Base-by-base conservation (phyloP, 164 flowering plant species). In the Sextonia rubra region DNA sequence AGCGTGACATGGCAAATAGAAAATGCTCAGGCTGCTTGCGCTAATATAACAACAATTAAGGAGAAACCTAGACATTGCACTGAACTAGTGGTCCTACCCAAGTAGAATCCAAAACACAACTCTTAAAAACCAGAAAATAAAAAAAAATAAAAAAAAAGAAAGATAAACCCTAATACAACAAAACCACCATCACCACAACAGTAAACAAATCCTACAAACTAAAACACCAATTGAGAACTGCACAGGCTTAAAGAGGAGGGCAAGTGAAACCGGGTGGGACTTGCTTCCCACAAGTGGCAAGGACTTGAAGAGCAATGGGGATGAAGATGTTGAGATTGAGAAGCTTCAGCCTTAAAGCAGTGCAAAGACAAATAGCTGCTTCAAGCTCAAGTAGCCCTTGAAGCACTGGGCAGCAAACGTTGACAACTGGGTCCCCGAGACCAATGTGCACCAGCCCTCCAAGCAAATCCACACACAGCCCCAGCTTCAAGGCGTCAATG, bases 361-460 rank as follows among this genome's bases (percentile, higher is more conserved):
- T 89, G 86, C 97, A 93, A 9, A 93, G 88, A 70, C 98, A 93
- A 47, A 93, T 23, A 15, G 97, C 97, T 2, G 98, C 98, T 78
- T 91, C 96, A n/a, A 93, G 86, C 83, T 91, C 94, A 0, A 93
- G 83, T 79, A 93, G 76, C 25, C 97, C 97, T 83, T 80, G 76
- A 5, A 93, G 73, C 73, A 93, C 92, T 0, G 96, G 98, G 58
- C 98, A 93, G 75, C 97, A 93, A 2, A 74, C 82, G 71, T 93
- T 87, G 76, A 82, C 88, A 2, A 87, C 84, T 2, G 95, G 97
- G 60, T 91, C 77, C 18, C 97, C 98, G 6, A 93, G 25, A 37
- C 93, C 94, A 12, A 93, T 65, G 71, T 93, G 97, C 76, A 93
- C 86, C 81, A 91, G 71, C 12, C 98, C 98, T 29, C 95, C 93